Base-by-base conservation (phyloP, 129 eudicot species). In the Flaveria robusta region DNA sequence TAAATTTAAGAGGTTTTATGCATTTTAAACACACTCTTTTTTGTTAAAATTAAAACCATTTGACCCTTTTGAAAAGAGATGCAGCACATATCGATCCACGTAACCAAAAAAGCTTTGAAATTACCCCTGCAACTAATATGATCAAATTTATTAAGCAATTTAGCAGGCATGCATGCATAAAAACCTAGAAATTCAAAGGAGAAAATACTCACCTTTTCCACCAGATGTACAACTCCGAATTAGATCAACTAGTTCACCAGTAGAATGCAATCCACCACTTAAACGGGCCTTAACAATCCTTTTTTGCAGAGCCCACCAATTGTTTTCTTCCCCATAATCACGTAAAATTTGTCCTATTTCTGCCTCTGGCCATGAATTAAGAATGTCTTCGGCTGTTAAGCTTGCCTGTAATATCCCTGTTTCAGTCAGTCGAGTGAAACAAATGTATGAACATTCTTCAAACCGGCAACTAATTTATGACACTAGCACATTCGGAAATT, bases 271-370 rank as follows among this genome's bases (percentile, higher is more conserved):
- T 58, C 98, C 98, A 66, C 98, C 98, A 20, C 69, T 74, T 54
- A 69, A 67, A 60, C 98, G 98, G 78, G 98, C 96, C 76, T 84
- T 85, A 45, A 91, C 93, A 78, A 94, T 91, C 81, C 84, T 89
- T 63, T 86, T 89, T 60, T 94, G 97, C 68, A 94, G 93, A 55
- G 79, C 71, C 58, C 87, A 88, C 97, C 97, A 94, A 68, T 88
- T 87, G 78, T 88, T 88, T 82, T 94, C 98, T 83, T 94, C 98
- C 27, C 98, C 98, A 64, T 94, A 94, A 12, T 94, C 98, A 31
- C 96, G 89, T 72, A 94, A 74, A 31, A 94, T 83, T 79, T 86
- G 81, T 45, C 98, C 98, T 66, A 94, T 15, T 80, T 94, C 97
- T 24, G 58, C 82, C 70, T 85, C 96, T 58, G 96, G 98, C 98